Conservation (phyloP, 1,139 yeast genomes). For the Ashbya aceris region DNA sequence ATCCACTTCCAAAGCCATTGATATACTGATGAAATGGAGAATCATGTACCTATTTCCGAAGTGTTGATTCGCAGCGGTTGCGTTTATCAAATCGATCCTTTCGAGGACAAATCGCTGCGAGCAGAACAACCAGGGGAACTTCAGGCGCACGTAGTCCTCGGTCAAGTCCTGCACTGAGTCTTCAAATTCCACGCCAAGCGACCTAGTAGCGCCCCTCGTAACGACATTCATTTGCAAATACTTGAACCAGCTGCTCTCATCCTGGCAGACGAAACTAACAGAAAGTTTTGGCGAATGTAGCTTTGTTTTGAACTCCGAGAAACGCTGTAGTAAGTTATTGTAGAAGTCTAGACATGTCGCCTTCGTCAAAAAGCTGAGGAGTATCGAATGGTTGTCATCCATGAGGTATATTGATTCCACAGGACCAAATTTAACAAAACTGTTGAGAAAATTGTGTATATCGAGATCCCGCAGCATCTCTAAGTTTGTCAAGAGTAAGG, state of each 20-base stretch:
- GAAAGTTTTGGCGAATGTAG: conserved; percentile 37
- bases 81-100: conserved; percentile 49
- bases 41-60: conserved; percentile 71
- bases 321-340: conserved; percentile 36
- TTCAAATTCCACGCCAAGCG: conserved; percentile 22
- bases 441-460: conserved; percentile 20
- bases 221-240: conserved; percentile 11
- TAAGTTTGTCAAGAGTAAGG: conserved; percentile 25
- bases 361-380: conserved; percentile 36
- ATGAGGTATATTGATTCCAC: conserved; percentile 34
- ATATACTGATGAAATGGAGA: conserved; percentile 68
- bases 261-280: conserved; percentile 61
- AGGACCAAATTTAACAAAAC: conserved; percentile 33
- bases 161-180: conserved; percentile 17
- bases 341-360: conserved; percentile 40
- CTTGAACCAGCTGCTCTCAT: conserved; percentile 19
- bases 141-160: conserved; percentile 47
- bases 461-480: conserved; percentile 11
- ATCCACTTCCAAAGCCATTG: conserved; percentile 77
- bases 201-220: conserved; percentile 23
- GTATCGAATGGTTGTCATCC: conserved; percentile 16
- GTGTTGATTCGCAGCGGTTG: conserved; percentile 40
- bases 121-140: conserved; percentile 33
- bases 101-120: conserved; percentile 55
- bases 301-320: conserved; percentile 36